A percentile compares a stretch with the other conserved stretches of the same genome.
Conservation (phyloP, 768 basidiomycete genomes). For the Favolaschia claudopus region DNA sequence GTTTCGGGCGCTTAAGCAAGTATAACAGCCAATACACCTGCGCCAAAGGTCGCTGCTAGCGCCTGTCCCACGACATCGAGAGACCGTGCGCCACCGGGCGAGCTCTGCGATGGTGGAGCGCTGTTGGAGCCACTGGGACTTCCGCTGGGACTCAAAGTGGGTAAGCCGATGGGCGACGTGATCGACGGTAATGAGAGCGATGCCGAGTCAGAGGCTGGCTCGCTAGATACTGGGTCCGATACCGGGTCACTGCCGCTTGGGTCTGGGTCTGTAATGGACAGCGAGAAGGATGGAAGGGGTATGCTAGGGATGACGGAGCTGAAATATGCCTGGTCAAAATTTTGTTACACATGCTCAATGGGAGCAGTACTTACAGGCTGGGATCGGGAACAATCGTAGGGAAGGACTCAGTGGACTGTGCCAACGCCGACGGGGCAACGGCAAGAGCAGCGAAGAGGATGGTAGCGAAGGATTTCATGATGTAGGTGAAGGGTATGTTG, state of each 20-base stretch:
- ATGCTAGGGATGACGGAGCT: too few relatives aligned
- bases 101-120: neutral
- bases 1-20: slow-evolving; percentile 1
- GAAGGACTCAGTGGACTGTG: neutral
- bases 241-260: too few relatives aligned
- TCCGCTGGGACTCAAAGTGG: neutral
- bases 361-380: neutral
- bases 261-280: too few relatives aligned
- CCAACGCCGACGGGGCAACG: neutral
- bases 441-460: slow-evolving; percentile 2
- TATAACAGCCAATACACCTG: slow-evolving; percentile 13
- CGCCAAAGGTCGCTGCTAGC: slow-evolving; percentile 4
- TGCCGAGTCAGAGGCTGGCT: neutral
- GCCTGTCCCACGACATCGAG: neutral
- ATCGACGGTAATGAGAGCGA: neutral
- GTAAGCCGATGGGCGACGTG: neutral
- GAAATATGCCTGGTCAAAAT: too few relatives aligned
- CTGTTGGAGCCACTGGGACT: neutral
- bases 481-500: too few relatives aligned
- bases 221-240: too few relatives aligned
- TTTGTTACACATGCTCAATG: neutral
- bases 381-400: neutral
- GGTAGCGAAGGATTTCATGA: slow-evolving; percentile 6
- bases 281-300: too few relatives aligned
- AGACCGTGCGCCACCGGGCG: neutral